A percentile compares a stretch with the other conserved stretches of the same genome.
phyloP scores from a whole-genome alignment of 495 filamentous ascomycete genomes.

The Elasticomyces elasticus region DNA sequence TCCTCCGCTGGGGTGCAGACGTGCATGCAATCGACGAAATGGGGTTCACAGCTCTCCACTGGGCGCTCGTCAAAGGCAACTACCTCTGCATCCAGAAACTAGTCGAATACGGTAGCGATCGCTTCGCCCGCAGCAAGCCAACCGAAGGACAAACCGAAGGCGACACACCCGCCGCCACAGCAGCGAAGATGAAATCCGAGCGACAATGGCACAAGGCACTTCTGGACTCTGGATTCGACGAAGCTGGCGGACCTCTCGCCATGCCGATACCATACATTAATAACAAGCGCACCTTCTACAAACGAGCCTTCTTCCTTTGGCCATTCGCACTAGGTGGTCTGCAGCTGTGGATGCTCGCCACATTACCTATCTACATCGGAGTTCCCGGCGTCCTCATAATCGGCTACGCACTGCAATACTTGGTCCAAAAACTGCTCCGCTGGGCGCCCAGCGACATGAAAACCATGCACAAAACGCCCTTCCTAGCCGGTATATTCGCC shows the following conservation, averaged over 20 bases:
- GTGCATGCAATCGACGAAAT: constrained; percentile 82
- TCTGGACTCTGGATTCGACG: constrained; percentile 71
- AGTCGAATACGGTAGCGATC: constrained; percentile 86
- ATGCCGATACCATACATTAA: constrained; percentile 49
- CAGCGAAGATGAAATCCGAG: constrained; percentile 78
- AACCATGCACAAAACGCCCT: constrained; percentile 83
- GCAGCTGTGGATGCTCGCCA: constrained; percentile 59
- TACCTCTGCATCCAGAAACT: constrained; percentile 79
- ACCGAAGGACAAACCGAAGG: constrained; percentile 42
- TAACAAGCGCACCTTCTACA: constrained; percentile 63
- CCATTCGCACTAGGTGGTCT: constrained; percentile 67
- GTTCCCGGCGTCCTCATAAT: constrained; percentile 58
- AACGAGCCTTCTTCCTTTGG: constrained; percentile 83
- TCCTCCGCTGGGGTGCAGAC: constrained; percentile 89
- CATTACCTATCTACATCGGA: constrained; percentile 62
- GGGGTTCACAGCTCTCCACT: constrained; percentile 88
- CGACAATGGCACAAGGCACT: constrained; percentile 77
- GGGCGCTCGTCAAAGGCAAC: constrained; percentile 89
- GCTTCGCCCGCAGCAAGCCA: constrained; percentile 68
- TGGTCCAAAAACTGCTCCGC: constrained; percentile 62
- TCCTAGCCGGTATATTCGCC: constrained; percentile 86
- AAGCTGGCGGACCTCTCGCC: constrained; percentile 59
- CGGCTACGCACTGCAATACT: constrained; percentile 66
- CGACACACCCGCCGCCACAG: constrained; percentile 75
- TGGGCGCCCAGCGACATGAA: constrained; percentile 80